Conservation (phyloP, 208 protist species). For the Leishmania braziliensis region DNA sequence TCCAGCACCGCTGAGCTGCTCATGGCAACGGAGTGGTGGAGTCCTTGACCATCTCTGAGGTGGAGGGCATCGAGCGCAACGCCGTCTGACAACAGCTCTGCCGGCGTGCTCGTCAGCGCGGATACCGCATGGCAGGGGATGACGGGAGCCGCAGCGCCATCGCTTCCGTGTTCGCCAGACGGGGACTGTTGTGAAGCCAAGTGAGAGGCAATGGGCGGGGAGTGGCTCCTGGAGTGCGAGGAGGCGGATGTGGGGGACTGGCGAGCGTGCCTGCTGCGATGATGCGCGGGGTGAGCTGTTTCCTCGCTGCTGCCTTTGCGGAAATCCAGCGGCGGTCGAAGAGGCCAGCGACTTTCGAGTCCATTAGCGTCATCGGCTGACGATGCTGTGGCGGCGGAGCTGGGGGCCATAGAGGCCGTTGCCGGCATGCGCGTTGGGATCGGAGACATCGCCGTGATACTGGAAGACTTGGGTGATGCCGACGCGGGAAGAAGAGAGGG, state of each 20-base stretch:
- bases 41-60: not conserved
- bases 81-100: not conserved
- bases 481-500: not conserved
- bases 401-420: not conserved
- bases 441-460: conserved; percentile 8
- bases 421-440: not conserved
- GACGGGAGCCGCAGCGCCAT: conserved; percentile 6
- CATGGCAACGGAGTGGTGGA: not conserved
- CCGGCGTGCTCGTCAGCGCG: not conserved
- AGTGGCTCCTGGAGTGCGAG: not conserved
- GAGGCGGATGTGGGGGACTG: not conserved
- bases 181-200: not conserved
- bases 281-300: not conserved
- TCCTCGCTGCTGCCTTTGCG: not conserved
- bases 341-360: not conserved
- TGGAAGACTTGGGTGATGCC: not conserved
- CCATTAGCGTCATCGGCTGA: conserved; percentile 1
- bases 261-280: not conserved
- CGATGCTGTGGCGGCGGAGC: not conserved
- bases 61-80: not conserved
- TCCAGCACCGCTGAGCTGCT: conserved; percentile 4
- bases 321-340: not conserved
- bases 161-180: not conserved
- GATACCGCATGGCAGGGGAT: conserved; percentile 6
- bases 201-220: not conserved